Evolutionary conservation across 768 basidiomycete genomes (phyloP), one percentile per base, ranked within the genome.

Genomic region (Auricularia cornea): DNA sequence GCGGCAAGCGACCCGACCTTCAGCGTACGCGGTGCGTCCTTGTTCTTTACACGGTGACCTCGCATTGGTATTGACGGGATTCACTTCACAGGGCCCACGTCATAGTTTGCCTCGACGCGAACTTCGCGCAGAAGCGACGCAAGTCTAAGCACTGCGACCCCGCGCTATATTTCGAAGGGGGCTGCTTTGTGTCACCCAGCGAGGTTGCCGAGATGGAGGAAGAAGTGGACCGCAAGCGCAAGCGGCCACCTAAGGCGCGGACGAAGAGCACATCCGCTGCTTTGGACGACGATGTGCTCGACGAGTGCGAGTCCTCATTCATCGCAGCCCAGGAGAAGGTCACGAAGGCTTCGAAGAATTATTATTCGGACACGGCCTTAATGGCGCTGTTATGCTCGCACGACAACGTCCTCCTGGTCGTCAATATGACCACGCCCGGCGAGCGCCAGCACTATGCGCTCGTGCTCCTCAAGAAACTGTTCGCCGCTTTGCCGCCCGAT

Each of bases 351-450:
- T 38, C 54, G 8, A 57, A 40, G 26, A 60, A 44, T 4, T 67
- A 65, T 30, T 70, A 70, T 63, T 59, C 63, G 2, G 65, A 67
- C 59, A 70, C 64, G 6, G 69, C 68, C 8, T 28, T 70, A 0
- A 65, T 69, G 66, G 66, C 64, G 12, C 32, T 69, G 20, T 32
- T 67, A 28, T 70, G 69, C 18, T 33, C 51, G 14, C 69, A 70
- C 33, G 68, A 70, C 62, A 11, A 20, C 20, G 66, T 67, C 0
- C 60, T 79, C 0, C 75, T 75, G 29, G 63, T 78, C 2, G 73
- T 74, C 23, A 78, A 81, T 59, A 77, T 81, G 20, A 72, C 76
- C 62, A 69, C 75, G 1, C 70, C 76, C 14, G 75, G 78, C 3
- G 73, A 79, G 62, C 67, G 77, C 63, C 75, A 79, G 59, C 72